Evolutionary conservation across 2,329 filamentous ascomycete genomes (phyloP).

Genomic region (Talaromyces funiculosus): DNA sequence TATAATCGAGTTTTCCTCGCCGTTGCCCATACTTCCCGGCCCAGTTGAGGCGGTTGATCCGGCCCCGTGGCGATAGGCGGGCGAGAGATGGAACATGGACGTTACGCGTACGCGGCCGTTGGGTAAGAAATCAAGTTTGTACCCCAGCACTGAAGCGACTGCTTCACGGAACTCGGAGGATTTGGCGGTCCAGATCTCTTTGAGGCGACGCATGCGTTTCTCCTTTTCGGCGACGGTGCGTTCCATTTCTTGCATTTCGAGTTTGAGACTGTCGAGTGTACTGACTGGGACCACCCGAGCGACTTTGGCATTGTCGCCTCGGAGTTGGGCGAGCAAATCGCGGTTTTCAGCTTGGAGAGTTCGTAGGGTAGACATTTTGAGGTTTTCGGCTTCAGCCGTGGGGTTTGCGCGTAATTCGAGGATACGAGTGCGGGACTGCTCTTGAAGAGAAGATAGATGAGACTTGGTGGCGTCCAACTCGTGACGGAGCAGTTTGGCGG

Average conservation of each 20-base stretch:
- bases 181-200: conserved; percentile 88
- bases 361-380: conserved; percentile 74
- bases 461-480: conserved; percentile 67
- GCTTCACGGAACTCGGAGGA: conserved; percentile 92
- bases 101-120: conserved; percentile 94
- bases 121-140: conserved; percentile 93
- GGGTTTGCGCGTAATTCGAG: conserved; percentile 88
- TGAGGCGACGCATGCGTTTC: conserved; percentile 78
- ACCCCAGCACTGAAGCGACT: conserved; percentile 84
- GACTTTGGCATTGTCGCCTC: conserved; percentile 43
- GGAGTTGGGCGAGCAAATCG: conserved; percentile 70
- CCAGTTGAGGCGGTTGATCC: conserved; percentile 39
- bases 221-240: conserved; percentile 63
- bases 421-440: conserved; percentile 70
- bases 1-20: conserved; percentile 57
- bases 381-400: conserved; percentile 74
- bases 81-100: conserved; percentile 70
- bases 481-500: conserved; percentile 64
- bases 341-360: conserved; percentile 78
- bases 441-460: conserved; percentile 63
- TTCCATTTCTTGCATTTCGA: conserved; percentile 68
- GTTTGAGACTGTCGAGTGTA: conserved; percentile 67
- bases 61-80: conserved; percentile 40
- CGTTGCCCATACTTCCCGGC: conserved; percentile 40
- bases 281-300: conserved; percentile 67